These are phyloP conservation scores for Phytophthora palmivora DNA, from an alignment of 352 stramenopile species.

Conservation along the genomic window DNA sequence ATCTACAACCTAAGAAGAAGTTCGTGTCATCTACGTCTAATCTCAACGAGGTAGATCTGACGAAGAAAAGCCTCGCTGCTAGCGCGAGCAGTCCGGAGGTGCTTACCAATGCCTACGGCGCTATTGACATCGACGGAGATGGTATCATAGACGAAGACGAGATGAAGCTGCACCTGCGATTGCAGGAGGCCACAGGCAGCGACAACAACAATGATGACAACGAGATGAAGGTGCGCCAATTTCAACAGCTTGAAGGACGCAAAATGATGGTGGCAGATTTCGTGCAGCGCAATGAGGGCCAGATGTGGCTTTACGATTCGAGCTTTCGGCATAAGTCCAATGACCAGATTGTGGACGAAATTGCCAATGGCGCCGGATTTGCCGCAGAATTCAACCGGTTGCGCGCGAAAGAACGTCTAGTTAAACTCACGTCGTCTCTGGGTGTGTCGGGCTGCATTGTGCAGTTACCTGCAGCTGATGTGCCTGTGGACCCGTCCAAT, in stretches of 20 bases:
- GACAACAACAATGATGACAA: slow-evolving; percentile 3
- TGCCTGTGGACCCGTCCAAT: slow-evolving; percentile 43
- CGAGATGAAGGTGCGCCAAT: slow-evolving; percentile 27
- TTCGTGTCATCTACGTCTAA: slow-evolving; percentile 12
- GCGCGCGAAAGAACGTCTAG: slow-evolving; percentile 65
- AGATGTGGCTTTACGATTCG: slow-evolving; percentile 68
- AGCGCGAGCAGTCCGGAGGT: slow-evolving; percentile 21
- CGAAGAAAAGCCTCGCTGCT: neutral
- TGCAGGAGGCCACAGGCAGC: slow-evolving; percentile 44
- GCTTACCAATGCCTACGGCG: slow-evolving; percentile 57
- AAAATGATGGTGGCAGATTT: slow-evolving; percentile 71
- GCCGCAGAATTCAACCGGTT: slow-evolving; percentile 59
- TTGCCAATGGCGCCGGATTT: slow-evolving; percentile 53
- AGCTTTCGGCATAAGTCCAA: slow-evolving; percentile 44
- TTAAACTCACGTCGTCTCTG: slow-evolving; percentile 66
- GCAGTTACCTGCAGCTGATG: slow-evolving; percentile 39
- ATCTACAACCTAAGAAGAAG: slow-evolving; percentile 55
- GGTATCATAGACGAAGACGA: slow-evolving; percentile 66
- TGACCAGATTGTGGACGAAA: slow-evolving; percentile 53
- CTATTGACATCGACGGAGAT: slow-evolving; percentile 68
- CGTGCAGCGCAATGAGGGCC: slow-evolving; percentile 55
- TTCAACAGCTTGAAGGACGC: slow-evolving; percentile 57
- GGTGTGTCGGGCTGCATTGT: slow-evolving; percentile 62
- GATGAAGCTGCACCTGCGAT: slow-evolving; percentile 63
- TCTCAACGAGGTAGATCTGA: neutral